These are phyloP conservation scores for Aspergillus sergii DNA, from an alignment of 2,329 filamentous ascomycete genomes.

Conservation along the genomic window DNA sequence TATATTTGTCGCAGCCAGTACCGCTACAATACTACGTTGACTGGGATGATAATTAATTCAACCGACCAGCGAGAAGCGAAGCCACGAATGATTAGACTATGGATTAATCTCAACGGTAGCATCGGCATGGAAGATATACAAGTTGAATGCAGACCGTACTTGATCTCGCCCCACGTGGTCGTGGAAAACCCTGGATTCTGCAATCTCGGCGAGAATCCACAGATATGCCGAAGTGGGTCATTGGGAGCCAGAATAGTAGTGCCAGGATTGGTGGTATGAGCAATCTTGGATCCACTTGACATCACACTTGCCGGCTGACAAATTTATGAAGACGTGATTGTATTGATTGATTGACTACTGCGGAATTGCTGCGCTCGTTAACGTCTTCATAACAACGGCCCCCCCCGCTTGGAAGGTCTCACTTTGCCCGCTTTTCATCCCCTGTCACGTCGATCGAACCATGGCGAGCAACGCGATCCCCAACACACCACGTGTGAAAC, in stretches of 20 bases:
- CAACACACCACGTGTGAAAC: constrained; percentile 40
- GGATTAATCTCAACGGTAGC: too few relatives aligned
- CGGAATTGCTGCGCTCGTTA: neutral
- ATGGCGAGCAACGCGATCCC: neutral
- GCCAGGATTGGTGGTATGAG: neutral
- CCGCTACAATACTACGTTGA: too few relatives aligned
- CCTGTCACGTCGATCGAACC: neutral
- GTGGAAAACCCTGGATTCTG: neutral
- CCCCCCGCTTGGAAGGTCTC: neutral
- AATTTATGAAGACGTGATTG: neutral
- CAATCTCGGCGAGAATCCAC: neutral
- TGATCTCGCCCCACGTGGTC: too few relatives aligned
- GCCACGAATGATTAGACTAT: too few relatives aligned
- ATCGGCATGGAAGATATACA: too few relatives aligned
- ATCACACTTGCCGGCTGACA: neutral
- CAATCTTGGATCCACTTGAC: neutral
- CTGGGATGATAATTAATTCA: too few relatives aligned
- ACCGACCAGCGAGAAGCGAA: too few relatives aligned
- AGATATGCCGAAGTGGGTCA: neutral
- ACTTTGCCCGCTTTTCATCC: neutral
- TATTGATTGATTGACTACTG: neutral
- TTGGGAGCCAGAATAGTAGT: neutral
- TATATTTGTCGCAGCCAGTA: too few relatives aligned
- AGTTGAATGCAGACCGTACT: too few relatives aligned
- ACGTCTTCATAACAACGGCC: neutral